Percentiles rank a stretch among this genome's conserved stretches.
phyloP scores from a whole-genome alignment of 345 rosid genomes.

The Barbarea vulgaris region DNA sequence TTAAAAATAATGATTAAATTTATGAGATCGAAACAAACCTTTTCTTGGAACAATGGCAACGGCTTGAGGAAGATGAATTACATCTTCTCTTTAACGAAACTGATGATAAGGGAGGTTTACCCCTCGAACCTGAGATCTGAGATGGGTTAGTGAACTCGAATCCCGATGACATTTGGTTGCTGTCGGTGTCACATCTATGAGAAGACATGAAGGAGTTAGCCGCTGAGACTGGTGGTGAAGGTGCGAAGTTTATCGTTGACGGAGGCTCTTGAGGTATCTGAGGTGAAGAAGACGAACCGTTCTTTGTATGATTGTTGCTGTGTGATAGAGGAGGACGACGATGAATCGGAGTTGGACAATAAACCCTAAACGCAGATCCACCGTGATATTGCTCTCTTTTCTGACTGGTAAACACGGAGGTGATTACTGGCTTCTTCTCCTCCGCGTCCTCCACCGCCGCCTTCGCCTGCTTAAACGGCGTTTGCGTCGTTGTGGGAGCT shows the following conservation, averaged over 20 bases:
- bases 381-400: slow-evolving; percentile 29
- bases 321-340: slow-evolving; percentile 79
- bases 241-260: slow-evolving; percentile 55
- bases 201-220: slow-evolving; percentile 74
- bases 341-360: slow-evolving; percentile 69
- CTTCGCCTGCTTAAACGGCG: not conserved
- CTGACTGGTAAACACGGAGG: slow-evolving; percentile 34
- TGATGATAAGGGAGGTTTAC: slow-evolving; percentile 72
- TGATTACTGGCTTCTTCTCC: slow-evolving; percentile 22
- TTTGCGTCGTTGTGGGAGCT: slow-evolving; percentile 36
- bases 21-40: slow-evolving; percentile 45
- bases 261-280: slow-evolving; percentile 14
- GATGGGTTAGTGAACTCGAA: slow-evolving; percentile 66
- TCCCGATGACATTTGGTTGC: slow-evolving; percentile 64
- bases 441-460: not conserved
- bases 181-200: slow-evolving; percentile 71
- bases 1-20: not conserved
- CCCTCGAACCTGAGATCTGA: slow-evolving; percentile 54
- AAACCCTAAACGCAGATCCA: slow-evolving; percentile 67
- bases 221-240: slow-evolving; percentile 57
- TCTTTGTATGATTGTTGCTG: slow-evolving; percentile 35
- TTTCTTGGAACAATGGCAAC: slow-evolving; percentile 97
- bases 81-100: slow-evolving; percentile 69
- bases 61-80: slow-evolving; percentile 66
- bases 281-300: slow-evolving; percentile 29